A percentile compares a stretch with the other conserved stretches of the same genome.
Conservation (phyloP, 176 grass and related monocot genomes). For the Musa schizocarpa region DNA sequence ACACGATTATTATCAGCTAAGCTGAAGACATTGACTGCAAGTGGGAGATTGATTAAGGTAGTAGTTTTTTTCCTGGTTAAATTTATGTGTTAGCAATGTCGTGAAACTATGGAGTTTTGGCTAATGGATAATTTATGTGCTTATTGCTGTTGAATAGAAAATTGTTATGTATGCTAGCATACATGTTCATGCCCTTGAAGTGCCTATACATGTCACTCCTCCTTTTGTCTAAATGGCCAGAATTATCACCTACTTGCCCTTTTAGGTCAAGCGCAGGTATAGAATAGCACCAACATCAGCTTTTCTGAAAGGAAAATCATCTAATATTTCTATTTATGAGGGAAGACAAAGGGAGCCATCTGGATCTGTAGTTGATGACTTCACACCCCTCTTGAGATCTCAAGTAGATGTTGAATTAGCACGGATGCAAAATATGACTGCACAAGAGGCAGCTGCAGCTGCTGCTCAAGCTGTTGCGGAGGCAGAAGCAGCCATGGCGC, state of each 20-base stretch:
- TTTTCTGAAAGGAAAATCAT: constrained; percentile 36
- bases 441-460: constrained; percentile 40
- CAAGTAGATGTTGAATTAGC: constrained; percentile 60
- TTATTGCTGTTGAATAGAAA: not conserved
- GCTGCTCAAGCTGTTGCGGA: constrained; percentile 61
- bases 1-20: constrained; percentile 63
- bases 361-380: constrained; percentile 36
- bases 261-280: constrained; percentile 81
- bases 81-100: not conserved
- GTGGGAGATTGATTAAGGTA: constrained; percentile 83
- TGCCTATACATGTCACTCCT: not conserved
- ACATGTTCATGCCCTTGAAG: not conserved
- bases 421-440: constrained; percentile 57
- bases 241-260: constrained; percentile 9
- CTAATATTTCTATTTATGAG: constrained; percentile 49
- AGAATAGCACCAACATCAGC: constrained; percentile 49
- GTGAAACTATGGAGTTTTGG: not conserved
- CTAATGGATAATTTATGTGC: not conserved
- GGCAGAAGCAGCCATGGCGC: constrained; percentile 73
- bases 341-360: constrained; percentile 40
- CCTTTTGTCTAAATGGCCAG: not conserved
- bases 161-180: not conserved
- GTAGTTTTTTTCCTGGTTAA: not conserved
- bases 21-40: constrained; percentile 45
- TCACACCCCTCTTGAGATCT: constrained; percentile 40